Percentiles rank a stretch among this genome's conserved stretches.
Evolutionary conservation across 495 filamentous ascomycete genomes (phyloP).

Genomic region (Podospora didyma): DNA sequence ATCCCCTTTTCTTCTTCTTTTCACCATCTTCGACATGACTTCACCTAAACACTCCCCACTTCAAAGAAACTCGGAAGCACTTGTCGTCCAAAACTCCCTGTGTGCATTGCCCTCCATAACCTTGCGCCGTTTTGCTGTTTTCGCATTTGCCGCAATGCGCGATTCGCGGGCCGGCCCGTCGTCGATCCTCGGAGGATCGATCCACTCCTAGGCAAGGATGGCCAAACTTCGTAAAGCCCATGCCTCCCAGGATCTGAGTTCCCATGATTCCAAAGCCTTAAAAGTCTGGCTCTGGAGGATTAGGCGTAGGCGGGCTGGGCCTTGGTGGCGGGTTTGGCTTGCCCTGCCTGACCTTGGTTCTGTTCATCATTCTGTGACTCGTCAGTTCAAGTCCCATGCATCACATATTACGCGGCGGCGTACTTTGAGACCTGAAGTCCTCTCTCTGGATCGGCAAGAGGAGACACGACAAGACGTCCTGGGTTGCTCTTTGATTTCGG

Average conservation of each 20-base stretch:
- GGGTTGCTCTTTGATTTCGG: too few relatives aligned
- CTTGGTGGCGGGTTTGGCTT: background rate
- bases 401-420: too few relatives aligned
- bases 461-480: too few relatives aligned
- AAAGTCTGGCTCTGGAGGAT: background rate
- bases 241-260: background rate
- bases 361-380: constrained; percentile 2
- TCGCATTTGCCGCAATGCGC: constrained; percentile 10
- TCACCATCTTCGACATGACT: too few relatives aligned
- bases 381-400: too few relatives aligned
- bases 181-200: constrained; percentile 19
- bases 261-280: background rate
- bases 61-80: too few relatives aligned
- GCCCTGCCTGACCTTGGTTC: background rate
- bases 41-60: too few relatives aligned
- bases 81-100: too few relatives aligned
- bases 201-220: constrained; percentile 2
- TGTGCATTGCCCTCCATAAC: background rate
- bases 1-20: too few relatives aligned
- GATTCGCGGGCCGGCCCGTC: constrained; percentile 21
- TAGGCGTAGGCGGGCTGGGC: background rate
- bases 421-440: too few relatives aligned
- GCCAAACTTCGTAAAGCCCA: background rate
- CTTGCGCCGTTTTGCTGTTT: background rate
- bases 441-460: too few relatives aligned